Evolutionary conservation across 2,329 filamentous ascomycete genomes (phyloP), one percentile per base, ranked within the genome.

Genomic region (Penicillium brevicompactum): DNA sequence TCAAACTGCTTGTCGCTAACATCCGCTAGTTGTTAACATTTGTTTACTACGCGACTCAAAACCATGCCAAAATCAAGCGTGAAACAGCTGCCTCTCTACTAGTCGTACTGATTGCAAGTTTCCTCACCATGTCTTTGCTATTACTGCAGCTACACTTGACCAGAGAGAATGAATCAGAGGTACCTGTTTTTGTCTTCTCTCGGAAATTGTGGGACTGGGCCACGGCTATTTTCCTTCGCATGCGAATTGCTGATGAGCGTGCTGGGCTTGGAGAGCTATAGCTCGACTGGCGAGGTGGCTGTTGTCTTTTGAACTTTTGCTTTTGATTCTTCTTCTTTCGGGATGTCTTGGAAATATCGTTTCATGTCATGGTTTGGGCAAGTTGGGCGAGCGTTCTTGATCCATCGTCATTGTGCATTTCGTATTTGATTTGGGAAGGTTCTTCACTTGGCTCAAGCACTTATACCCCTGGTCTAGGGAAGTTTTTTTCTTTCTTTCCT

Each of bases 31-130:
- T 86, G 41, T 76, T 92, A 40, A 91, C 89, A 1, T 82, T 88
- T 51, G 81, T 88, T 62, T 92, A 92, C 74, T 89, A 92, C 70
- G 80, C 89, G 57, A 90, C 87, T 13, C 87, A 92, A 72, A 87
- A 88, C 64, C 89, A 89, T 68, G 88, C 91, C 69, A 90, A 87
- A 67, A 92, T 92, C 65, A 85, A 87, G 67, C 90, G 89, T 67
- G 89, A 91, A 76, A 92, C 89, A 1, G 86, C 86, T 45, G 88
- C 88, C 9, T 90, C 88, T n/a, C 82, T 92, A 60, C 86, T 87
- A 63, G 86, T 91, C 60, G 90, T 92, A 69, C 90, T 87, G 49
- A 84, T 89, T 59, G 87, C 88, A 37, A 89, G 86, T 74, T 91
- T 90, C 74, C 82, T 90, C 65, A 90, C 84, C 74, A 89, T 92